Evolutionary conservation across 441 rosid genomes (phyloP).

Genomic region (Biscutella laevigata): DNA sequence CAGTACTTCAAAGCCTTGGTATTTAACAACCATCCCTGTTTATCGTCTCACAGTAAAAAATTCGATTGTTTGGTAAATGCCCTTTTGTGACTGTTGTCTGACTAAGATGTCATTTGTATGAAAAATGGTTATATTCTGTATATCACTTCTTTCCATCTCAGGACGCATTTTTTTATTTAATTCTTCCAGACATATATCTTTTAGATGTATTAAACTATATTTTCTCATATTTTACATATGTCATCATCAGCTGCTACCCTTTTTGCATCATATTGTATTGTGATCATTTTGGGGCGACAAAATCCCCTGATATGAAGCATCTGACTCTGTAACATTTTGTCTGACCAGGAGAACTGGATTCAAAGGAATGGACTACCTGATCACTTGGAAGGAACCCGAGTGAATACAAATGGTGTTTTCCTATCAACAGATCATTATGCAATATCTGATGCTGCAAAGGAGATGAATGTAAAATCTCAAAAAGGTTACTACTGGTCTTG

Average conservation of each 20-base stretch:
- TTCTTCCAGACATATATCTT: no score
- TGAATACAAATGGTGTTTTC: conserved; percentile 9
- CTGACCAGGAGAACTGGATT: conserved; percentile 15
- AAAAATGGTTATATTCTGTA: no score
- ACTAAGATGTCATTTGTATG: conserved; percentile 3
- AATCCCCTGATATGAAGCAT: no score
- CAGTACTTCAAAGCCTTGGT: conserved; percentile 94
- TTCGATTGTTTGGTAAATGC: neutral
- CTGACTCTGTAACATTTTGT: no score
- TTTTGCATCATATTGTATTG: conserved; percentile 1
- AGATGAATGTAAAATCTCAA: conserved; percentile 12
- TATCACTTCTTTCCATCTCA: no score
- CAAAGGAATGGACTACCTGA: conserved; percentile 15
- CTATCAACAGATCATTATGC: conserved; percentile 8
- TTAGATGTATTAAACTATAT: neutral
- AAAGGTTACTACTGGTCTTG: conserved; percentile 17
- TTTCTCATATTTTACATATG: neutral
- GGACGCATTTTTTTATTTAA: no score
- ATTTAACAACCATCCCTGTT: conserved; percentile 18
- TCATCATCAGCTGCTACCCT: neutral
- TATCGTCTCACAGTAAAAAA: neutral
- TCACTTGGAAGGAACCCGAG: conserved; percentile 9
- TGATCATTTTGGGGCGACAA: no score
- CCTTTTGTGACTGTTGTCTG: conserved; percentile 13
- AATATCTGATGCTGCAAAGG: conserved; percentile 13